phyloP scores from a whole-genome alignment of 1,139 yeast species.

The Yamadazyma dendronema region DNA sequence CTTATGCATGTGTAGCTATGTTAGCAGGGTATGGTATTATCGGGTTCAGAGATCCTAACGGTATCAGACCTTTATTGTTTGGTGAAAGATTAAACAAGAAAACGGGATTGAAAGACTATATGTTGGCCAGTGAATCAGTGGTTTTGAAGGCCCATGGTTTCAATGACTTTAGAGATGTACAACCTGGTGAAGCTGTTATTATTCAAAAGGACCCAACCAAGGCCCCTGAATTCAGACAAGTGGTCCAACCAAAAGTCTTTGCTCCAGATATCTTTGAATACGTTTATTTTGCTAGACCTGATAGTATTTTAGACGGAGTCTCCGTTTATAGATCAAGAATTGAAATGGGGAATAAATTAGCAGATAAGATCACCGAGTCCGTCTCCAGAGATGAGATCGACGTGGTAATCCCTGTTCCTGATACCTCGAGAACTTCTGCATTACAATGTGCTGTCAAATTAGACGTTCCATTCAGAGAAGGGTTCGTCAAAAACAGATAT shows the following conservation, averaged over 20 bases:
- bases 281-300: constrained; percentile 97
- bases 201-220: constrained; percentile 58
- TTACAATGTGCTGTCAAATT: constrained; percentile 84
- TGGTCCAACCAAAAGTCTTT: constrained; percentile 72
- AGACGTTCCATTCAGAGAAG: constrained; percentile 88
- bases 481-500: constrained; percentile 93
- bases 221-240: constrained; percentile 80
- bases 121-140: constrained; percentile 95
- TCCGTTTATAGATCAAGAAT: constrained; percentile 91
- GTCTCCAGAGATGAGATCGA: constrained; percentile 55
- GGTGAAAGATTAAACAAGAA: constrained; percentile 72
- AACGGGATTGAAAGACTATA: constrained; percentile 81
- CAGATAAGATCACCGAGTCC: constrained; percentile 55
- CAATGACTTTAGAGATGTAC: constrained; percentile 71
- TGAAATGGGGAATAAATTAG: constrained; percentile 91
- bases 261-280: constrained; percentile 97
- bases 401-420: constrained; percentile 97
- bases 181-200: constrained; percentile 96
- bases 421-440: constrained; percentile 93
- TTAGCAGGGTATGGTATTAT: constrained; percentile 93
- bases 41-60: constrained; percentile 97
- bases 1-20: constrained; percentile 93
- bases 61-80: constrained; percentile 84
- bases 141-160: constrained; percentile 94
- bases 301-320: constrained; percentile 91